Conservation (phyloP, 176 grass and related monocot genomes). For the Guadua angustifolia region DNA sequence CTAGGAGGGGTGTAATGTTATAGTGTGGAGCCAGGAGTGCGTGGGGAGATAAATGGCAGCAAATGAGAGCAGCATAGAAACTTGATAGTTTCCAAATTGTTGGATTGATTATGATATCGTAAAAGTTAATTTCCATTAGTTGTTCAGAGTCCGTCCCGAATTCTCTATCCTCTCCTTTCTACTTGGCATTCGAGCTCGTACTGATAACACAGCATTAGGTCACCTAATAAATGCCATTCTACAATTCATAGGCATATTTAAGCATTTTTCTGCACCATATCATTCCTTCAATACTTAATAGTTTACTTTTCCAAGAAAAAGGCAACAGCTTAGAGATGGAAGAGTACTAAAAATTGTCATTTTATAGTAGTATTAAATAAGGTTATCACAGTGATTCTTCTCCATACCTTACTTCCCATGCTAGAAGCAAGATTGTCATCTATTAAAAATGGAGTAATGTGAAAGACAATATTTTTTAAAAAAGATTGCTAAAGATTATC, state of each 20-base stretch:
- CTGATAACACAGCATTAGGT: neutral
- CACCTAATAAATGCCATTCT: conserved; percentile 8
- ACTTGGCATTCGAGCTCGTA: neutral
- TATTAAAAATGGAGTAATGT: neutral
- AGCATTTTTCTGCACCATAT: neutral
- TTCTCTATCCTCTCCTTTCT: neutral
- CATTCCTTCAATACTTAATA: neutral
- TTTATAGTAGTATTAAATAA: neutral
- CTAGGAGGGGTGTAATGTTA: neutral
- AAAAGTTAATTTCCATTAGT: neutral
- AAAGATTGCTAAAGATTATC: conserved; percentile 12
- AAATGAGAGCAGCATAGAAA: neutral
- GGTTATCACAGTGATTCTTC: neutral
- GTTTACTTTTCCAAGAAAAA: neutral
- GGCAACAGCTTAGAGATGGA: neutral
- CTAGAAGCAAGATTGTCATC: neutral
- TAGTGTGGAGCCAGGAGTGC: no score
- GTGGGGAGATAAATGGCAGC: neutral
- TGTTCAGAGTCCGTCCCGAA: neutral
- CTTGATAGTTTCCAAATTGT: neutral
- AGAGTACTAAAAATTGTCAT: neutral
- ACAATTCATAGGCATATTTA: conserved; percentile 10
- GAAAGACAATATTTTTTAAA: conserved; percentile 4
- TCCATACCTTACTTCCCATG: neutral
- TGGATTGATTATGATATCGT: conserved; percentile 14